These are phyloP conservation scores for Auriculariales sp. DNA, from an alignment of 768 basidiomycete species.

Conservation along the genomic window DNA sequence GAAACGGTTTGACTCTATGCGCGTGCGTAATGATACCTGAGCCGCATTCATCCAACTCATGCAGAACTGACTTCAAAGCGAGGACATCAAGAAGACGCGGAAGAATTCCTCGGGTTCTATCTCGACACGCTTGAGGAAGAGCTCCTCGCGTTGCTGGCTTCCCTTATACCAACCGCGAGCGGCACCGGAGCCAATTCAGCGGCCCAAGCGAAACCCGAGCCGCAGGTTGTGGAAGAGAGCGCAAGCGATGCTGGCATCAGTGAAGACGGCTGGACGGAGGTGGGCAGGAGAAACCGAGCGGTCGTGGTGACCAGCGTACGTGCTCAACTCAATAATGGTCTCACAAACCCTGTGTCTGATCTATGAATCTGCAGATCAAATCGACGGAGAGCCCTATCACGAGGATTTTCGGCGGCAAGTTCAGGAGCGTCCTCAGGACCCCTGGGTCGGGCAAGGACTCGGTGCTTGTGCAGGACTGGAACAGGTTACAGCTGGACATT, in stretches of 20 bases:
- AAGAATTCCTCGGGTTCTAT: constrained; percentile 97
- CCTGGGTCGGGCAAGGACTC: constrained; percentile 69
- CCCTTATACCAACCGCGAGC: constrained; percentile 26
- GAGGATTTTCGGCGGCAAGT: constrained; percentile 85
- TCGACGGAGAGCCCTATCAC: constrained; percentile 77
- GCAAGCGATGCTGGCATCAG: constrained; percentile 26
- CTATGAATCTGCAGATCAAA: constrained; percentile 39
- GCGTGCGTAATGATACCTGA: constrained; percentile 34
- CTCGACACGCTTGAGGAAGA: constrained; percentile 92
- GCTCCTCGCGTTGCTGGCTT: constrained; percentile 48
- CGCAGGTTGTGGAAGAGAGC: constrained; percentile 26
- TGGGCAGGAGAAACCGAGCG: constrained; percentile 74
- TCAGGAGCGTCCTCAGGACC: constrained; percentile 68
- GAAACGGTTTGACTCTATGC: constrained; percentile 86
- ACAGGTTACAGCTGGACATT: constrained; percentile 78
- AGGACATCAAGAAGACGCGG: constrained; percentile 94
- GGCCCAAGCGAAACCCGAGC: constrained; percentile 1
- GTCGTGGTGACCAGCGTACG: constrained; percentile 43
- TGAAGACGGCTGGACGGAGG: constrained; percentile 81
- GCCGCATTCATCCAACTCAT: not conserved
- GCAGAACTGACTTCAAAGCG: constrained; percentile 28
- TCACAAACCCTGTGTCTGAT: constrained; percentile 1
- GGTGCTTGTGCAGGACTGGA: constrained; percentile 83
- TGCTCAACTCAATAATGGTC: not conserved
- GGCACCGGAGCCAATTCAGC: not conserved